Evolutionary conservation across 1,284 basidiomycete genomes (phyloP), one percentile per base, ranked within the genome.

Genomic region (Paramarasmius palmivorus): DNA sequence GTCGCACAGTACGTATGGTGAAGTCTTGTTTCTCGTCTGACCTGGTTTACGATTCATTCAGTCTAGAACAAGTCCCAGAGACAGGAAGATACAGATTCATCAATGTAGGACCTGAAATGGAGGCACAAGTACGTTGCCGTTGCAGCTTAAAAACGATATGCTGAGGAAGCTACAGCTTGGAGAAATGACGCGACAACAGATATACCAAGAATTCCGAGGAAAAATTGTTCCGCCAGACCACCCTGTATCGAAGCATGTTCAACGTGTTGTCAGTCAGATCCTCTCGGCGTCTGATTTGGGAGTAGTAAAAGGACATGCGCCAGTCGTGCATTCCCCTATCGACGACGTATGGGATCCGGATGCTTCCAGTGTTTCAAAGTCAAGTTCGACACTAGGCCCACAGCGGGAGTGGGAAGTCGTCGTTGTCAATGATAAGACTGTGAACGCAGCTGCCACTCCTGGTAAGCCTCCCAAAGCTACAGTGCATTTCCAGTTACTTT

Each of bases 21-120:
- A 15, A 29, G 15, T 10, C 8, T n/a, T 23, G 35, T 29, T 29
- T 17, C 15, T 8, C 25, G 14, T 19, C 17, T 9, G 10, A 9
- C 23, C 29, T 22, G 48, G n/a, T 37, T 15, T 25, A 49, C 15
- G 22, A 38, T 36, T 49, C 15, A 10, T 37, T 36, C 57, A 94
- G 92, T 63, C 73, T 93, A 17, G 92, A 95, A 64, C 77, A 82
- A 62, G 88, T 92, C 0, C 86, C 89, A 4, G 85, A 92, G 63
- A 95, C 93, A 0, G 92, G 92, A 0, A 71, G 93, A 53, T 86
- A 86, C 78, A 72, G 93, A 19, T 95, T 94, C 66, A 95, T 96
- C 80, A 86, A 88, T 63, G 78, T 89, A 6, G 80, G 79, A 36
- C 78, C 79, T 0, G 72, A 75, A 51, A 71, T 70, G 41, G 92